Conservation (phyloP, 169 alveolate species). For the Eimeria sp. region DNA sequence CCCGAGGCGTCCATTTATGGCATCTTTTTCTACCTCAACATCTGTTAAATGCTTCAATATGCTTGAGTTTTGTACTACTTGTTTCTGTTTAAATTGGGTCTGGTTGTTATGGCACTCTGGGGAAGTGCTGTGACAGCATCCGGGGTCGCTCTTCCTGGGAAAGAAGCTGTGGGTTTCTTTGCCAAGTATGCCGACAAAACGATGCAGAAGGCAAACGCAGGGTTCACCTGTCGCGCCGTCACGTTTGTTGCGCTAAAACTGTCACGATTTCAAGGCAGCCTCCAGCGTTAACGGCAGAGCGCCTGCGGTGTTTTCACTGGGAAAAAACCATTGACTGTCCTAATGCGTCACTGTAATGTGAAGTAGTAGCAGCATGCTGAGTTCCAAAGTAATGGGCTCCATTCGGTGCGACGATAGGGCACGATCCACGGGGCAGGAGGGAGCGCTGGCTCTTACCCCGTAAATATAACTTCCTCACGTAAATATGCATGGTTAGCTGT, state of each 20-base stretch:
- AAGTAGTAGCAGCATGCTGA: neutral
- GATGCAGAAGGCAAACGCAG: neutral
- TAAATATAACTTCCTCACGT: neutral
- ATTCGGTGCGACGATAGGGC: neutral
- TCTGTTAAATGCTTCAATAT: neutral
- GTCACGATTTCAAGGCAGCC: neutral
- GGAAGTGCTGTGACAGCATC: neutral
- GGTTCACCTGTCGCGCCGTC: neutral
- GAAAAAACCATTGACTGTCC: neutral
- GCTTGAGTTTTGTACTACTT: neutral
- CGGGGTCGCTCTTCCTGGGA: neutral
- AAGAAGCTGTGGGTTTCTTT: neutral
- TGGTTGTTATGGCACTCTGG: neutral
- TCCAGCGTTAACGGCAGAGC: neutral
- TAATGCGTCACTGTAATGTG: neutral
- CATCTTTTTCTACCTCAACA: neutral
- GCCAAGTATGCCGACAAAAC: neutral
- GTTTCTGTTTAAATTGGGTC: neutral
- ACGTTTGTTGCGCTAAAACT: neutral
- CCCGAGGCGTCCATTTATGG: neutral
- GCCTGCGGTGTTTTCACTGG: neutral
- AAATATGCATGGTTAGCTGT: neutral
- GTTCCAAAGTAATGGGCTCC: neutral
- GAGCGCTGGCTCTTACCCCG: neutral
- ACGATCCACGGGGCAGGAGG: neutral